Evolutionary conservation across 805 yeast genomes (phyloP), one percentile per base, ranked within the genome.

Genomic region (Candida boleticola): DNA sequence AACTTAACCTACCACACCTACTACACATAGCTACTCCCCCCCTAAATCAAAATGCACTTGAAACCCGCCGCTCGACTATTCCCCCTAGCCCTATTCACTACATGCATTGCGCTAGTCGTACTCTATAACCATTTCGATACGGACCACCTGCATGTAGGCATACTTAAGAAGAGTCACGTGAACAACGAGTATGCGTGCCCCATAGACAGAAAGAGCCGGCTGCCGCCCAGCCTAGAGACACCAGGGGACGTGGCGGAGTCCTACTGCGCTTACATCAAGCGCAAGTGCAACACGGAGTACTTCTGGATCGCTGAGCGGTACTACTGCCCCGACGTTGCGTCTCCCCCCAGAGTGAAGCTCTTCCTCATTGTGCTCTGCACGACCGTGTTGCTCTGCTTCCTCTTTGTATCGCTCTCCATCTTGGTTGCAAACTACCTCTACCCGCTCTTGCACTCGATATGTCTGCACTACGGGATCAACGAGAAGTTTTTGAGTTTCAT

Each of bases 381-480:
- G 14, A 27, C 58, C 9, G 7, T 45, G 3, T 37, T 39, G 5
- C 33, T 65, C 13, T 29, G 48, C 1, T 32, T 54, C 3, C 44
- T 58, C 5, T 48, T 66, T 19, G 36, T 54, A 0, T 44, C 62
- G 11, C 50, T 68, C 16, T 61, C 73, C 41, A 48, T 66, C 5
- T 49, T 66, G 20, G 64, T 66, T 14, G 60, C 73, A 20, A 63
- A 58, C 36, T 68, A 57, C 40, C 48, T 68, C 9, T 61, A 66
- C 35, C 50, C 51, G 19, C 58, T 64, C 29, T 51, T 68, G 5
- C 59, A 63, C 32, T 51, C 52, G 20, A 42, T 66, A 6, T 54
- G 69, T 5, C 49, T 44, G 1, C 36, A 42, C 2, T 42, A 64
- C 3, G 43, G 53, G 1, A 49, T 66, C 3, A 62, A 56, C 41